Evolutionary conservation across 2,329 filamentous ascomycete genomes (phyloP).

Genomic region (Cryphonectria nitschkei): DNA sequence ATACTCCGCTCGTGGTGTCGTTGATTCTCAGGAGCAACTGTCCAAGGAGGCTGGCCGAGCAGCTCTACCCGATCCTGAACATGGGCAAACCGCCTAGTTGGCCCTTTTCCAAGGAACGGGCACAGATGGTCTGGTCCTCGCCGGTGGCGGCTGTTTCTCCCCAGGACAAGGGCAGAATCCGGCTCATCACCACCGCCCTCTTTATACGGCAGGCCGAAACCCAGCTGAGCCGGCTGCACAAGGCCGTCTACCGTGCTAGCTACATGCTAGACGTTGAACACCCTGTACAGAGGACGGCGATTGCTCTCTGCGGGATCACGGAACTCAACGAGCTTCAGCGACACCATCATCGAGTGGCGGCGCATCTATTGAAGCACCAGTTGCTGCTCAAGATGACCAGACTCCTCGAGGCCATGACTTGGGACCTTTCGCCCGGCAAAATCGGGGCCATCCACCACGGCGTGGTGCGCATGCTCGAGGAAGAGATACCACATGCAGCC

Average conservation of each 20-base stretch:
- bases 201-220: slow-evolving; percentile 27
- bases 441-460: background rate
- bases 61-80: slow-evolving; percentile 29
- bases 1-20: slow-evolving; percentile 32
- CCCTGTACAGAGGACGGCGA: background rate
- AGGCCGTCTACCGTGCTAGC: slow-evolving; percentile 4
- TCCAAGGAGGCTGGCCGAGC: slow-evolving; percentile 23
- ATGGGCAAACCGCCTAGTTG: slow-evolving; percentile 26
- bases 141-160: slow-evolving; percentile 4
- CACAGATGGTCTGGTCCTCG: slow-evolving; percentile 18
- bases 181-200: slow-evolving; percentile 23
- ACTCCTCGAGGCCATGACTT: slow-evolving; percentile 16
- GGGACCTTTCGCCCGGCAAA: slow-evolving; percentile 14
- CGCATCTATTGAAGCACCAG: slow-evolving; percentile 26
- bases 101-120: slow-evolving; percentile 25
- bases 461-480: slow-evolving; percentile 7
- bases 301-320: slow-evolving; percentile 2
- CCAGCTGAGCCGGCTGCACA: slow-evolving; percentile 15
- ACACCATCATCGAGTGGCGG: slow-evolving; percentile 14
- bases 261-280: background rate
- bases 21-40: slow-evolving; percentile 27
- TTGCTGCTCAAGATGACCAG: slow-evolving; percentile 18
- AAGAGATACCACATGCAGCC: slow-evolving; percentile 8
- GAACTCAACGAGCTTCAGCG: slow-evolving; percentile 7
- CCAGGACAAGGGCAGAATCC: slow-evolving; percentile 12